phyloP scores from a whole-genome alignment of 805 yeast genomes.

The Saturnispora zaruensis region DNA sequence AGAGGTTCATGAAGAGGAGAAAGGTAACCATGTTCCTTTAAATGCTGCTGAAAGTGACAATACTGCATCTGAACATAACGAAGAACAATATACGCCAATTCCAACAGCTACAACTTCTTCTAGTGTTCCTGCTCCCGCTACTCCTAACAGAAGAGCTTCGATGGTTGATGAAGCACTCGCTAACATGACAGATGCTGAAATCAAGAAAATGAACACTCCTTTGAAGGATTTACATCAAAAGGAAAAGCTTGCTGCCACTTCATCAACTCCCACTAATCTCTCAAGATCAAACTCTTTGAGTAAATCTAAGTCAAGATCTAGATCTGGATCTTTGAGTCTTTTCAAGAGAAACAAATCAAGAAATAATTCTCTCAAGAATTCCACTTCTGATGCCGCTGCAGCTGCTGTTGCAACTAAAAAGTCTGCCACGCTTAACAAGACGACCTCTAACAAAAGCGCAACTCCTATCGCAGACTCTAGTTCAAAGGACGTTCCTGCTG shows the following conservation, averaged over 20 bases:
- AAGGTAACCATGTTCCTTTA: not conserved
- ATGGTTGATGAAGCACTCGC: conserved; percentile 29
- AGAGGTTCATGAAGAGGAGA: not conserved
- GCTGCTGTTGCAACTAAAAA: conserved; percentile 6
- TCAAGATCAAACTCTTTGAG: conserved; percentile 36
- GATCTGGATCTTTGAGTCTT: conserved; percentile 16
- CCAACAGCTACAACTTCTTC: conserved; percentile 10
- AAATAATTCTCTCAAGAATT: conserved; percentile 15
- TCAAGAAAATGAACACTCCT: conserved; percentile 25
- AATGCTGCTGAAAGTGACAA: not conserved
- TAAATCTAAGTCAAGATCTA: conserved; percentile 31
- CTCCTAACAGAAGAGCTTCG: conserved; percentile 21
- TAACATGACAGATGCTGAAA: conserved; percentile 22
- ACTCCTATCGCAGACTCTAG: not conserved
- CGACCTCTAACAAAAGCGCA: not conserved
- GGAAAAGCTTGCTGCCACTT: conserved; percentile 13
- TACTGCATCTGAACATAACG: not conserved
- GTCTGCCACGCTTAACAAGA: not conserved
- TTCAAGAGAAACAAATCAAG: conserved; percentile 16
- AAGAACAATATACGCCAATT: conserved; percentile 1
- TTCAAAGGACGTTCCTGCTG: not conserved
- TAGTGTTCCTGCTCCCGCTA: conserved; percentile 6
- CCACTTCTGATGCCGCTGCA: conserved; percentile 10
- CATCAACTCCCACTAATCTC: conserved; percentile 24
- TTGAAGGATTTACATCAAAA: conserved; percentile 17